A percentile compares a stretch with the other conserved stretches of the same genome.
Evolutionary conservation across 2,329 filamentous ascomycete species (phyloP).

Genomic region (Monascus ruber): DNA sequence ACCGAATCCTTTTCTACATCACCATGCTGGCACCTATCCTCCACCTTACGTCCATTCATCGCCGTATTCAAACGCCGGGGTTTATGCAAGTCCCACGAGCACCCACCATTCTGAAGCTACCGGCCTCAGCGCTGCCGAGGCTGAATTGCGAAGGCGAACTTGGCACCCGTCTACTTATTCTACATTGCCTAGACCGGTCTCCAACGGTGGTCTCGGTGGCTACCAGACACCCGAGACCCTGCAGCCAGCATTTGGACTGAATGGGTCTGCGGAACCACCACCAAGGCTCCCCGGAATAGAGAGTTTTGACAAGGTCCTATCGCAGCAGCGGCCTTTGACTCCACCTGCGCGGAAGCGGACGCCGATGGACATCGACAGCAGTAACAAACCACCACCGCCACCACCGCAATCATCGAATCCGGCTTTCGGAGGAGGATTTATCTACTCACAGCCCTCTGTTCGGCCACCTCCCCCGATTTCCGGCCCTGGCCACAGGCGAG

Average conservation of each 20-base stretch:
- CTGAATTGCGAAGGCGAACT: constrained; percentile 70
- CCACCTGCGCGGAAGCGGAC: constrained; percentile 56
- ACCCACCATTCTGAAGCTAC: constrained; percentile 43
- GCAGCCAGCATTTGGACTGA: constrained; percentile 43
- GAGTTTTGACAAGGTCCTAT: constrained; percentile 66
- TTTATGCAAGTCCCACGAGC: constrained; percentile 55
- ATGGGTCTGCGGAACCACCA: constrained; percentile 44
- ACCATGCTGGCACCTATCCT: constrained; percentile 45
- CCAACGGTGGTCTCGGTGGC: constrained; percentile 58
- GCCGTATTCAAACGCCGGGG: constrained; percentile 46
- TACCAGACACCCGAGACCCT: constrained; percentile 59
- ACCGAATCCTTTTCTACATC: constrained; percentile 60
- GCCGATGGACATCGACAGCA: constrained; percentile 64
- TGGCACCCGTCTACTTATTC: constrained; percentile 71
- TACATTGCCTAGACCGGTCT: constrained; percentile 51
- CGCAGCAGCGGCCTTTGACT: constrained; percentile 49
- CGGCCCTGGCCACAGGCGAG: constrained; percentile 33
- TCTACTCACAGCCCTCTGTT: constrained; percentile 20
- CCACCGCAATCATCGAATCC: constrained; percentile 12
- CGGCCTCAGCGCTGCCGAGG: constrained; percentile 43
- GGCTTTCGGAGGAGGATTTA: constrained; percentile 23
- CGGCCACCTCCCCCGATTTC: constrained; percentile 32
- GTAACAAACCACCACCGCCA: constrained; percentile 29
- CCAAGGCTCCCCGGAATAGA: constrained; percentile 79
- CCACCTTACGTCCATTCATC: constrained; percentile 45